phyloP scores from a whole-genome alignment of 345 rosid species.

The Rhizophora mangle region DNA sequence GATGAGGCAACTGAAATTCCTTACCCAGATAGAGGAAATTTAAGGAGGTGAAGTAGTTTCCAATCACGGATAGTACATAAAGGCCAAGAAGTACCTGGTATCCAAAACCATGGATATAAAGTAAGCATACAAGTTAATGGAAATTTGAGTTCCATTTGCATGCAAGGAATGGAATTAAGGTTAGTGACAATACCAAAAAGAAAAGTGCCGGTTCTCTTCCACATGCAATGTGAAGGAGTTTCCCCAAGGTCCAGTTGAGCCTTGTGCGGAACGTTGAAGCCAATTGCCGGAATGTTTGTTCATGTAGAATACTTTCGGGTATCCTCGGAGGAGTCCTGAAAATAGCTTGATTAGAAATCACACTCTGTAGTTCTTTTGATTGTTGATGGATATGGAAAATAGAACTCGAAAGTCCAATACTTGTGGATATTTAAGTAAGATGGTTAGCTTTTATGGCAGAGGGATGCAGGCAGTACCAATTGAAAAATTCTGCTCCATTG shows the following conservation, averaged over 20 bases:
- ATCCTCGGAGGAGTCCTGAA: conserved; percentile 60
- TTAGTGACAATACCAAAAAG: conserved; percentile 41
- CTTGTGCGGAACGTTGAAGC: conserved; percentile 43
- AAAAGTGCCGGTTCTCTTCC: conserved; percentile 62
- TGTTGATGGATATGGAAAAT: no score
- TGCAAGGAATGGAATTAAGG: not conserved
- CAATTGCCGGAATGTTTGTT: conserved; percentile 39
- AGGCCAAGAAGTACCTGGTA: conserved; percentile 47
- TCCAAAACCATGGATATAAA: not conserved
- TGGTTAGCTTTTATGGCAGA: not conserved
- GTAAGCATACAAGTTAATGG: not conserved
- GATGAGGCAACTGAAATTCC: not conserved
- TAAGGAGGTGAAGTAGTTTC: conserved; percentile 63
- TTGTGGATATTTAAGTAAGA: not conserved
- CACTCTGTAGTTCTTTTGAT: no score
- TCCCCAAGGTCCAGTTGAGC: conserved; percentile 41
- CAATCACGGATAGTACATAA: conserved; percentile 64
- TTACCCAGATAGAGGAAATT: conserved; percentile 77
- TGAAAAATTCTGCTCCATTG: conserved; percentile 48
- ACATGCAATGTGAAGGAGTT: conserved; percentile 52
- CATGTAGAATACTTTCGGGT: conserved; percentile 39
- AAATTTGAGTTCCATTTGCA: not conserved
- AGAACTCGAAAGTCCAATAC: not conserved
- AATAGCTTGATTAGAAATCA: not conserved
- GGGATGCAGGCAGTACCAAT: conserved; percentile 38